A percentile compares a stretch with the other conserved stretches of the same genome.
Conservation (phyloP, 305 asterid species). For the Fraxinus albicans region DNA sequence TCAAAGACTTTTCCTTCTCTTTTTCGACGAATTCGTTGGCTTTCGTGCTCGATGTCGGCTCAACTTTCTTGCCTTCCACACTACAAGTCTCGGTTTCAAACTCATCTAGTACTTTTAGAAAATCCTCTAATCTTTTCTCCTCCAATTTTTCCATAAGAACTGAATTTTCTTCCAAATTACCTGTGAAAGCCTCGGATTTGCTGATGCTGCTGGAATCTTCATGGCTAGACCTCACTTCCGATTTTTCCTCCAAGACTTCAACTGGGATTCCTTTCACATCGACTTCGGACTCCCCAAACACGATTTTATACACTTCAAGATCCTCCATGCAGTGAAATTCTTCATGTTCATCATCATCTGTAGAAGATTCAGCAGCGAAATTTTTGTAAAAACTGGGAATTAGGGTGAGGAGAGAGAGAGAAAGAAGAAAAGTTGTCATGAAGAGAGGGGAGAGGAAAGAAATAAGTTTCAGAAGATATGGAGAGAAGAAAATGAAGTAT, state of each 20-base stretch:
- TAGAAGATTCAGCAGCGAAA: constrained; percentile 5
- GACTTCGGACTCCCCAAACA: constrained; percentile 34
- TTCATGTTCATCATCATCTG: neutral
- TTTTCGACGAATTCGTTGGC: neutral
- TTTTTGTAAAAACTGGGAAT: constrained; percentile 6
- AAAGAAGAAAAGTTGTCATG: constrained; percentile 21
- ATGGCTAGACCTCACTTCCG: neutral
- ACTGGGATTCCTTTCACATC: constrained; percentile 19
- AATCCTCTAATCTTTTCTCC: constrained; percentile 39
- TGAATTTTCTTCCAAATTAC: constrained; percentile 9
- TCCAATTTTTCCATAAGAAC: neutral
- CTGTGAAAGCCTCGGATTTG: constrained; percentile 8
- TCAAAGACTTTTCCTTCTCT: neutral
- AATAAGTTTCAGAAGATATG: constrained; percentile 50
- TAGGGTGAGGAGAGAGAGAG: constrained; percentile 38
- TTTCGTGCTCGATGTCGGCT: neutral
- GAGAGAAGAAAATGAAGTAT: constrained; percentile 44
- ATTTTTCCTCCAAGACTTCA: neutral
- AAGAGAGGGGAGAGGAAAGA: constrained; percentile 41
- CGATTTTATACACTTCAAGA: constrained; percentile 36
- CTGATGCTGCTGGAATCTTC: constrained; percentile 4
- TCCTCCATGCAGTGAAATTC: constrained; percentile 35
- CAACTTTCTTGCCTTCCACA: neutral
- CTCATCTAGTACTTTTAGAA: neutral
- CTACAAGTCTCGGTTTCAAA: neutral